A percentile compares a stretch with the other conserved stretches of the same genome.
phyloP scores from a whole-genome alignment of 2,329 filamentous ascomycete genomes.

The Metarhizium rileyi region DNA sequence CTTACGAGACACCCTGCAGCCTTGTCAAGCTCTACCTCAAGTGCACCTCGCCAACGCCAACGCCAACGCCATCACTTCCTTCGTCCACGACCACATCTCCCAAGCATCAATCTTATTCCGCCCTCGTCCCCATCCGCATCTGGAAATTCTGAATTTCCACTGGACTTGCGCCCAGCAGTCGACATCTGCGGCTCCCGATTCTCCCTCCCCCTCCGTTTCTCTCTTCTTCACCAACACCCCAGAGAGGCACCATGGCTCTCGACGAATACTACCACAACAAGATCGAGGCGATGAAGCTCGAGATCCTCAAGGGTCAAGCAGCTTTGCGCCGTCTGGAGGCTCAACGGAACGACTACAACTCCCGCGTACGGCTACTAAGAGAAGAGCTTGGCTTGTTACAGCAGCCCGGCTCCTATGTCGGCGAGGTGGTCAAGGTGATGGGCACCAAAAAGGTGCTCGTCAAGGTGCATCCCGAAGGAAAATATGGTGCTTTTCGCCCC shows the following conservation, averaged over 20 bases:
- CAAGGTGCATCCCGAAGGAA: constrained; percentile 97
- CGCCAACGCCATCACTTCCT: neutral
- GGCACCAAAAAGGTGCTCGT: constrained; percentile 98
- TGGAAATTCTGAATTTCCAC: neutral
- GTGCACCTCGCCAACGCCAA: neutral
- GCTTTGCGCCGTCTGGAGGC: constrained; percentile 91
- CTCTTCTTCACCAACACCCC: neutral
- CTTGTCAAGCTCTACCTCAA: constrained; percentile 13
- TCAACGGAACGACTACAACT: constrained; percentile 99
- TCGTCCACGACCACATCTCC: neutral
- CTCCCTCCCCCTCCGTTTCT: neutral
- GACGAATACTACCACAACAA: constrained; percentile 99
- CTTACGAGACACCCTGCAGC: constrained; percentile 17
- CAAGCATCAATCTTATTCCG: no score
- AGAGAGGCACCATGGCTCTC: constrained; percentile 70
- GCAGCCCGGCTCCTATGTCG: constrained; percentile 95
- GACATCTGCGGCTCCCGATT: neutral
- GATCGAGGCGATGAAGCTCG: constrained; percentile 99
- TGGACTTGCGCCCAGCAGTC: neutral
- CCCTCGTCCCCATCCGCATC: neutral
- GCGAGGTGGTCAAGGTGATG: constrained; percentile 99
- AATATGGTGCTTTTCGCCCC: constrained; percentile 65
- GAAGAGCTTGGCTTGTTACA: constrained; percentile 94
- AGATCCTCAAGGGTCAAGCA: constrained; percentile 98
- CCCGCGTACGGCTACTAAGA: constrained; percentile 82